Evolutionary conservation across 73 alveolate species (phyloP), one percentile per base, ranked within the genome.

Genomic region (Stentor coeruleus): DNA sequence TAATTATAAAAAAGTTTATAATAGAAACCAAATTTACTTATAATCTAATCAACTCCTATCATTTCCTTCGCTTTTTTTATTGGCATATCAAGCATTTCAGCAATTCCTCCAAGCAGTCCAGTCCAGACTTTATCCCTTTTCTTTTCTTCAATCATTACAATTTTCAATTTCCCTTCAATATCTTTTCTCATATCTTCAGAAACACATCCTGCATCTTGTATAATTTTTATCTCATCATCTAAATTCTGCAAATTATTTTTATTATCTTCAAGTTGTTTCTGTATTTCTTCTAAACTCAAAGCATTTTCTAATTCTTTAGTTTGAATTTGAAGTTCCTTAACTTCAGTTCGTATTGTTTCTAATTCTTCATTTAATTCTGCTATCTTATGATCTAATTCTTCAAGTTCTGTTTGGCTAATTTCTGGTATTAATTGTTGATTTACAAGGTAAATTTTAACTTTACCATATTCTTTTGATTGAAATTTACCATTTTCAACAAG

Each of bases 21-120:
- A n/a, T n/a, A n/a, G n/a, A n/a, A n/a, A n/a, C n/a, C n/a, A n/a
- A n/a, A n/a, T n/a, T n/a, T n/a, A n/a, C n/a, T n/a, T n/a, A n/a
- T n/a, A n/a, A n/a, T n/a, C n/a, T n/a, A n/a, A n/a, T 95, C 99
- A 3, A 95, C 66, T 39, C 95, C 95, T 20, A 95, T 82, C 59
- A 85, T 86, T 4, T 84, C 93, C 83, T 85, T 87, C 66, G 93
- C 82, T 42, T 95, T 95, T 59, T 84, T 86, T 75, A 81, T 74
- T 73, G 80, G 86, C 77, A 90, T 73, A 72, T 95, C 98, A 49
- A 88, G 82, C 11, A 87, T 85, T 77, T 95, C 99, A 6, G 94
- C 80, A 40, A 95, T 89, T 85, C 83, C 89, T 74, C 91, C 91
- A 41, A 95, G 76, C 81, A 95, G 90, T 3, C 90, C 98, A 84